These are phyloP conservation scores for Ophiognomonia clavigignenti-juglandacearum DNA, from an alignment of 2,329 filamentous ascomycete species.

Conservation along the genomic window DNA sequence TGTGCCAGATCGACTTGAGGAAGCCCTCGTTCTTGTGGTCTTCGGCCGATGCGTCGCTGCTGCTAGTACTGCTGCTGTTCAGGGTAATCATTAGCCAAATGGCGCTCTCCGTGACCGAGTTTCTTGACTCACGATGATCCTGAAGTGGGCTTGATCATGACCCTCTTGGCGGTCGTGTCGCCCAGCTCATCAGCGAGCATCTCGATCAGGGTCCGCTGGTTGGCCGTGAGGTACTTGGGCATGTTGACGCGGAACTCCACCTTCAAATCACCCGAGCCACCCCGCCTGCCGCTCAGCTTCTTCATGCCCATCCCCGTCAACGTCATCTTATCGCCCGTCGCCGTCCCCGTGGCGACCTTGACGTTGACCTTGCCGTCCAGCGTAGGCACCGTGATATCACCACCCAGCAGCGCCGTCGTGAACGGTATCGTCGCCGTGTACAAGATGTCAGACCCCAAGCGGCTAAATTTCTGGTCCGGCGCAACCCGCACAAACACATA, in stretches of 20 bases:
- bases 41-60: conserved; percentile 18
- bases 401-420: conserved; percentile 87
- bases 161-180: conserved; percentile 83
- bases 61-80: not conserved
- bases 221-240: conserved; percentile 89
- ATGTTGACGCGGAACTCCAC: conserved; percentile 94
- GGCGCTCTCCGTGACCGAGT: conserved; percentile 6
- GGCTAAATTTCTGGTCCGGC: conserved; percentile 84
- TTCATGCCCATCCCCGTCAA: conserved; percentile 92
- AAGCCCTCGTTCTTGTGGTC: conserved; percentile 81
- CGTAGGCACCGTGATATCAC: conserved; percentile 84
- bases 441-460: conserved; percentile 82
- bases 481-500: conserved; percentile 88
- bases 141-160: conserved; percentile 53
- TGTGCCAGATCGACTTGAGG: conserved; percentile 90
- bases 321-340: conserved; percentile 87
- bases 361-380: conserved; percentile 87
- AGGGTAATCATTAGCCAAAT: not conserved
- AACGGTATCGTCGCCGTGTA: conserved; percentile 89
- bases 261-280: conserved; percentile 72
- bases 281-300: conserved; percentile 65
- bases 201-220: conserved; percentile 89
- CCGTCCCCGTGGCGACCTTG: conserved; percentile 85
- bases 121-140: conserved; percentile 36
- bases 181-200: conserved; percentile 96